phyloP scores from a whole-genome alignment of 148 eudicot species.

The Pouteria glomerata region DNA sequence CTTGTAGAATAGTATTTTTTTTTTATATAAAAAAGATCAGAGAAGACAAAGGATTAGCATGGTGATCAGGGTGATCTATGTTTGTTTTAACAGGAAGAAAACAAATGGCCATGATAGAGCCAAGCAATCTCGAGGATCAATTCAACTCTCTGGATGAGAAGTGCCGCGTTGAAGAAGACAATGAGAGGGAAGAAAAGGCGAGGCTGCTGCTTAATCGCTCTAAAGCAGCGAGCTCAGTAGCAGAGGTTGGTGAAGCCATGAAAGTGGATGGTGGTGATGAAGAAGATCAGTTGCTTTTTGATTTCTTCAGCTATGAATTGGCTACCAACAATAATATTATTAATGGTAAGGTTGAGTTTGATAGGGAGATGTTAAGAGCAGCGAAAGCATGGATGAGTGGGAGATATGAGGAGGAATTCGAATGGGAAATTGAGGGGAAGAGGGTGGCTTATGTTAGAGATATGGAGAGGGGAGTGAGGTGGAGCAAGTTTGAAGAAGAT shows the following conservation, averaged over 20 bases:
- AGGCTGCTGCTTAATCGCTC: conserved; percentile 9
- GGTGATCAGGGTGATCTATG: neutral
- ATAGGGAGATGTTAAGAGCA: conserved; percentile 10
- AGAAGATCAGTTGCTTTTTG: conserved; percentile 20
- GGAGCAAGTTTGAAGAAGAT: conserved; percentile 42
- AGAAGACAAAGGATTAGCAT: neutral
- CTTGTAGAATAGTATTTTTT: neutral
- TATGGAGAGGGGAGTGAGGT: conserved; percentile 38
- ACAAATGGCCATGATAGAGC: conserved; percentile 22
- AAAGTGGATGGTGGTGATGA: too few relatives aligned
- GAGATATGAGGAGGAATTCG: neutral
- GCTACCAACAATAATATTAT: neutral
- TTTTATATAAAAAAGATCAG: neutral
- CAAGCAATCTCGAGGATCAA: conserved; percentile 1
- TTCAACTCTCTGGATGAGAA: neutral
- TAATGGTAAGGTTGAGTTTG: conserved; percentile 6
- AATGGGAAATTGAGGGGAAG: conserved; percentile 17
- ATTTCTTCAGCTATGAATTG: conserved; percentile 28
- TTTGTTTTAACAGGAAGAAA: conserved; percentile 26
- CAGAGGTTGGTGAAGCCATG: neutral
- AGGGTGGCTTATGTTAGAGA: conserved; percentile 28
- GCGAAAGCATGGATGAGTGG: conserved; percentile 23
- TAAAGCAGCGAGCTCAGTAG: conserved; percentile 3
- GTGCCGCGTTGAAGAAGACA: conserved; percentile 7
- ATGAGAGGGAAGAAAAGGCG: conserved; percentile 20